Conservation (phyloP, 192 early-diverging fungal species). For the Piromyces sp. region DNA sequence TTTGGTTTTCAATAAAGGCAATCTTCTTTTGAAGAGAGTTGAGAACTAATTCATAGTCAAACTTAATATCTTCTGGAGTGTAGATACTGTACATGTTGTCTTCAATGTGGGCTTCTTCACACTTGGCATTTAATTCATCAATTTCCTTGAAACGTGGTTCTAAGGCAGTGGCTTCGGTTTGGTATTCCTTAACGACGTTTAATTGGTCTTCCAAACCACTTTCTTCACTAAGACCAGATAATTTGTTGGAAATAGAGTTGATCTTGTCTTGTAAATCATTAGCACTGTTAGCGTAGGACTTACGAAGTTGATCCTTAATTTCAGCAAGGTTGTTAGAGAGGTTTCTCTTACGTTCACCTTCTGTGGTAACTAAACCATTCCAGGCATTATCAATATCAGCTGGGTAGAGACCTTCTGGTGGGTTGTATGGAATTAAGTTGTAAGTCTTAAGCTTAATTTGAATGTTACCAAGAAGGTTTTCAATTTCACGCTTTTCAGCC, state of each 20-base stretch:
- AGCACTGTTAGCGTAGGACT: slow-evolving; percentile 64
- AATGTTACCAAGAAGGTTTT: slow-evolving; percentile 83
- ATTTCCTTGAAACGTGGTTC: slow-evolving; percentile 9
- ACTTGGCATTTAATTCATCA: slow-evolving; percentile 74
- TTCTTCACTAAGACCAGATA: slow-evolving; percentile 59
- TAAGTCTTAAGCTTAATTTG: slow-evolving; percentile 94
- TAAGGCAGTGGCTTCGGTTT: neutral
- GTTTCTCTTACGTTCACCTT: slow-evolving; percentile 58
- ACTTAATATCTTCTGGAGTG: slow-evolving; percentile 72
- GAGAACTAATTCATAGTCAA: slow-evolving; percentile 59
- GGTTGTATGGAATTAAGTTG: slow-evolving; percentile 66
- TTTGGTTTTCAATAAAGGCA: slow-evolving; percentile 88
- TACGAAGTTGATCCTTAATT: slow-evolving; percentile 62
- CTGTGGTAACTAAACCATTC: slow-evolving; percentile 49
- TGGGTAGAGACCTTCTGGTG: slow-evolving; percentile 51
- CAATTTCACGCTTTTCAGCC: slow-evolving; percentile 75
- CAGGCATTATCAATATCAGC: slow-evolving; percentile 62
- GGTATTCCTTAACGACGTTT: neutral
- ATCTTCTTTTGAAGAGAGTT: slow-evolving; percentile 33
- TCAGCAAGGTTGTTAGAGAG: slow-evolving; percentile 54
- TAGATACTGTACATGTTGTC: slow-evolving; percentile 87
- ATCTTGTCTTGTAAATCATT: slow-evolving; percentile 59
- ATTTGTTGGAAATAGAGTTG: slow-evolving; percentile 43
- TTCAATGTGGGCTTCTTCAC: slow-evolving; percentile 48
- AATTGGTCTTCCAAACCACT: neutral